Evolutionary conservation across 2,329 filamentous ascomycete species (phyloP).

Genomic region (Fulvia fulva): DNA sequence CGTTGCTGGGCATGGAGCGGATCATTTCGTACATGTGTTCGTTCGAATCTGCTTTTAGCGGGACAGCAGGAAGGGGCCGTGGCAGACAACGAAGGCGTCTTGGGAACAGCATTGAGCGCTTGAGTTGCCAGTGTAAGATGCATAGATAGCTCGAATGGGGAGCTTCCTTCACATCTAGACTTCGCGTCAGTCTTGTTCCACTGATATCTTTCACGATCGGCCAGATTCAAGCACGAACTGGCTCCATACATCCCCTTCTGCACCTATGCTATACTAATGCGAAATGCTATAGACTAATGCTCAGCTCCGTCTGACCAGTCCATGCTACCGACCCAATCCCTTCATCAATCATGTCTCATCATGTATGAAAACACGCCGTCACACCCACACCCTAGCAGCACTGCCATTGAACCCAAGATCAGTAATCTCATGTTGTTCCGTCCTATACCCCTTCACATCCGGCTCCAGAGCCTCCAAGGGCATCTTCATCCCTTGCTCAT

Average conservation of each 20-base stretch:
- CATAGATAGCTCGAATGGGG: background rate
- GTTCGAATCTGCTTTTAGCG: background rate
- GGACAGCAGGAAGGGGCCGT: background rate
- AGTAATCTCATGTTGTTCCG: constrained; percentile 19
- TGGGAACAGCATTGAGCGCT: background rate
- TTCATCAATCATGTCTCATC: background rate
- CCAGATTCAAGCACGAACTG: no score
- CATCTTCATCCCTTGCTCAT: constrained; percentile 24
- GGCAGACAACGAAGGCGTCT: background rate
- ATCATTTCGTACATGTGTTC: background rate
- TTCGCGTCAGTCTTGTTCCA: no score
- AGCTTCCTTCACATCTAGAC: background rate
- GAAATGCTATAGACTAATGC: no score
- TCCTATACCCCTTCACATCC: constrained; percentile 24
- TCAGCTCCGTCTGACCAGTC: no score
- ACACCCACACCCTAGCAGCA: constrained; percentile 24
- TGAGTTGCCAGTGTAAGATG: background rate
- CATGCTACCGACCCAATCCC: no score
- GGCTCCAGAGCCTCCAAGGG: constrained; percentile 28
- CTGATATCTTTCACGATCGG: no score
- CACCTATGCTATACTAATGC: no score
- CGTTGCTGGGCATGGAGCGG: background rate
- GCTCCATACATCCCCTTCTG: no score
- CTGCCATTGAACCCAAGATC: constrained; percentile 27
- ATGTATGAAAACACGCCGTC: background rate